Conservation (phyloP, 129 eudicot species). For the Smallanthus sonchifolius region DNA sequence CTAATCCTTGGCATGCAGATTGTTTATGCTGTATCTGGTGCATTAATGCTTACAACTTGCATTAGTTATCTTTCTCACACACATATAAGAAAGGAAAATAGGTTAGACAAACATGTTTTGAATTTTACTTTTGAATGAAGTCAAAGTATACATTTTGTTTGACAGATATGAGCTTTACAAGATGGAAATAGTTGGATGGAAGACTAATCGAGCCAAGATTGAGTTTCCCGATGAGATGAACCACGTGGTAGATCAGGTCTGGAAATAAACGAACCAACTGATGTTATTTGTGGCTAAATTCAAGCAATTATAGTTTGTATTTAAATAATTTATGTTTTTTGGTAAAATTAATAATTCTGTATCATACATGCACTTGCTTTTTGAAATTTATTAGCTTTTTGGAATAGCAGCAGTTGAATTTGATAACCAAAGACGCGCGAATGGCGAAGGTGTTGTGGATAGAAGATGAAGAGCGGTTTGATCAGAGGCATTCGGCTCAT, state of each 20-base stretch:
- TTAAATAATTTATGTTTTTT: too few relatives aligned
- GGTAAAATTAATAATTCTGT: too few relatives aligned
- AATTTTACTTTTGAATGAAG: background rate
- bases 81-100: constrained; percentile 47
- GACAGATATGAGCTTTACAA: constrained; percentile 83
- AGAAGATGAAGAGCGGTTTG: too few relatives aligned
- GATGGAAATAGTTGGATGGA: constrained; percentile 83
- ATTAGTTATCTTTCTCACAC: constrained; percentile 84
- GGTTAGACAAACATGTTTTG: background rate
- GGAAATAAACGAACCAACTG: constrained; percentile 39
- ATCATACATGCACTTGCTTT: too few relatives aligned
- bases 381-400: too few relatives aligned
- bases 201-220: constrained; percentile 71
- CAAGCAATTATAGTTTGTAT: background rate
- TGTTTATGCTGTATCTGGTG: constrained; percentile 95
- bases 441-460: too few relatives aligned
- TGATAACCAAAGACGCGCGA: too few relatives aligned
- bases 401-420: too few relatives aligned
- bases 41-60: constrained; percentile 97
- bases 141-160: background rate
- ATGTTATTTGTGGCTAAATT: constrained; percentile 40
- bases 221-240: constrained; percentile 72
- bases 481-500: too few relatives aligned
- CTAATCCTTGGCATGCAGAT: constrained; percentile 96
- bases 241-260: constrained; percentile 64